These are phyloP conservation scores for Guillardia theta DNA, from an alignment of 78 protist species.

Conservation along the genomic window DNA sequence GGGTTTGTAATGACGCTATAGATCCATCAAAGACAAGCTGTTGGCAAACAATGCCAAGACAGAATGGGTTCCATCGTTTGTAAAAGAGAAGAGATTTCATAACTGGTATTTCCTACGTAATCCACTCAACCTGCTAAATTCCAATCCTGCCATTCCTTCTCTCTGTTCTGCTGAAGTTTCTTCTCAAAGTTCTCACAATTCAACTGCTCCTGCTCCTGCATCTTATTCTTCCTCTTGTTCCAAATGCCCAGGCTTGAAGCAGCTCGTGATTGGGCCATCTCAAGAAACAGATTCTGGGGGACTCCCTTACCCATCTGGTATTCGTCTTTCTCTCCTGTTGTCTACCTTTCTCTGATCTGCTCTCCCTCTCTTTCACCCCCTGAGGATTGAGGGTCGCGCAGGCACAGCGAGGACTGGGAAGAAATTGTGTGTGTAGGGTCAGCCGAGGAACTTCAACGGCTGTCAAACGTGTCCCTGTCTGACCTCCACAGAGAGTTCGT, in stretches of 20 bases:
- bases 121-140: not conserved
- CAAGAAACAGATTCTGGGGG: constrained; percentile 98
- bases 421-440: constrained; percentile 49
- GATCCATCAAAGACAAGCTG: not conserved
- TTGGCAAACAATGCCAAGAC: not conserved
- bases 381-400: too few relatives aligned
- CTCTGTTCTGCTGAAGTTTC: not conserved
- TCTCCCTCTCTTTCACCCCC: not conserved
- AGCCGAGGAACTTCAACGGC: constrained; percentile 83
- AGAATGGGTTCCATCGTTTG: constrained; percentile 85
- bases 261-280: constrained; percentile 79
- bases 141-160: not conserved
- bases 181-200: not conserved
- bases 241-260: not conserved
- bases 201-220: not conserved
- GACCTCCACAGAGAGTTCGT: constrained; percentile 84
- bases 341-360: not conserved
- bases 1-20: too few relatives aligned
- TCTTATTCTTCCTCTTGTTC: not conserved
- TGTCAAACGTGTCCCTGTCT: constrained; percentile 71
- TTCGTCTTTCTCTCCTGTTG: not conserved
- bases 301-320: constrained; percentile 99
- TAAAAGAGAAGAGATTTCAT: constrained; percentile 90
- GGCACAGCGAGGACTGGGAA: constrained; percentile 27
- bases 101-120: constrained; percentile 71